Conservation (phyloP, 2,329 filamentous ascomycete species). For the Microsporum audouinii region DNA sequence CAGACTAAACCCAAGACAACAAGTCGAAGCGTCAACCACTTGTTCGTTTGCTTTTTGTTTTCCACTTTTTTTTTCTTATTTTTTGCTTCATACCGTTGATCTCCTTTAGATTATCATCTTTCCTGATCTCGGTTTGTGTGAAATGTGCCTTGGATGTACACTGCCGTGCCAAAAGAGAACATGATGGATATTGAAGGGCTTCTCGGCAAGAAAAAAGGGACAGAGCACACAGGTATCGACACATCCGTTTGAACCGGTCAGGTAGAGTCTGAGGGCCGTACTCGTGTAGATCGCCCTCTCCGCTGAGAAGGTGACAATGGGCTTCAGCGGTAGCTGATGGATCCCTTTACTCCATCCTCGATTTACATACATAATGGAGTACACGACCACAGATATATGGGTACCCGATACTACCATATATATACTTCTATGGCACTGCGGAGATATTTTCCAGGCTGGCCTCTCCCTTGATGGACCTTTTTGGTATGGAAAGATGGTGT, state of each 20-base stretch:
- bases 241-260: not conserved
- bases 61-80: not conserved
- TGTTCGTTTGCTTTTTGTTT: not conserved
- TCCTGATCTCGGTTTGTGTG: not conserved
- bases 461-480: not conserved
- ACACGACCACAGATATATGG: not conserved
- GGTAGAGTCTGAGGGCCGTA: not conserved
- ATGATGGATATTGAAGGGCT: not conserved
- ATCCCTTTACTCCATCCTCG: not conserved
- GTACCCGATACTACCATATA: not conserved
- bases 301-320: not conserved
- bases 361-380: not conserved
- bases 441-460: not conserved
- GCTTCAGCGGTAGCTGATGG: not conserved
- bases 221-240: not conserved
- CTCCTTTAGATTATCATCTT: not conserved
- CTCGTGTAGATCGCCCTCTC: not conserved
- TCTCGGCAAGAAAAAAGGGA: not conserved
- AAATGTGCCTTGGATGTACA: not conserved
- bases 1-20: not conserved
- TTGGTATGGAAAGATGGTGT: not conserved
- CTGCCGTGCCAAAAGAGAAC: not conserved
- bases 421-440: not conserved
- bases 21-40: not conserved
- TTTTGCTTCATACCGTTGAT: not conserved